These are phyloP conservation scores for Pneumocystis carinii DNA, from an alignment of 1,139 yeast species.

Conservation along the genomic window DNA sequence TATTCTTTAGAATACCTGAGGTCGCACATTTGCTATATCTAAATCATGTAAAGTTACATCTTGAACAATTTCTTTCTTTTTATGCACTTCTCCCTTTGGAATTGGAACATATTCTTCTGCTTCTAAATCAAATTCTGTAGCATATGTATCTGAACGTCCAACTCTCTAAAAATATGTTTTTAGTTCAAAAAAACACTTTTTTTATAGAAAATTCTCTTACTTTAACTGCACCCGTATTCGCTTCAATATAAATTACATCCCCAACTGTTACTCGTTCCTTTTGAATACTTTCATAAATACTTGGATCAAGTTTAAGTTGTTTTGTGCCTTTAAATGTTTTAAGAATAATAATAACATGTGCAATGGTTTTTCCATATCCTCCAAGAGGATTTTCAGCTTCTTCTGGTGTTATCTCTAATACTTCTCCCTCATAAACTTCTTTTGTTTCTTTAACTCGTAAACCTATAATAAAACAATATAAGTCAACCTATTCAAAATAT, in stretches of 20 bases:
- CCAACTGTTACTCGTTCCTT: slow-evolving; percentile 91
- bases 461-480: slow-evolving; percentile 23
- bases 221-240: slow-evolving; percentile 94
- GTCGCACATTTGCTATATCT: slow-evolving; percentile 91
- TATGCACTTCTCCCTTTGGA: slow-evolving; percentile 97
- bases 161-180: slow-evolving; percentile 36
- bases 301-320: slow-evolving; percentile 80
- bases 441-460: slow-evolving; percentile 90
- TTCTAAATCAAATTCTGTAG: slow-evolving; percentile 94
- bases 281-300: slow-evolving; percentile 88
- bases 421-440: slow-evolving; percentile 98
- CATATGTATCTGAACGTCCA: slow-evolving; percentile 95
- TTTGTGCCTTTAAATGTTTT: slow-evolving; percentile 95
- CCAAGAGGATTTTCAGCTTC: slow-evolving; percentile 95
- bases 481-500: background rate
- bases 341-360: slow-evolving; percentile 85
- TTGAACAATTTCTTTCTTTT: slow-evolving; percentile 94
- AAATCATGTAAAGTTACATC: slow-evolving; percentile 92
- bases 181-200: background rate
- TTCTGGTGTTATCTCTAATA: slow-evolving; percentile 88
- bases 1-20: slow-evolving; percentile 34
- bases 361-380: slow-evolving; percentile 91
- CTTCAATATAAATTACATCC: slow-evolving; percentile 91
- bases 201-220: background rate
- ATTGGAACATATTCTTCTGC: slow-evolving; percentile 97